Evolutionary conservation across 2,329 filamentous ascomycete species (phyloP).

Genomic region (Fusarium fracticaudum): DNA sequence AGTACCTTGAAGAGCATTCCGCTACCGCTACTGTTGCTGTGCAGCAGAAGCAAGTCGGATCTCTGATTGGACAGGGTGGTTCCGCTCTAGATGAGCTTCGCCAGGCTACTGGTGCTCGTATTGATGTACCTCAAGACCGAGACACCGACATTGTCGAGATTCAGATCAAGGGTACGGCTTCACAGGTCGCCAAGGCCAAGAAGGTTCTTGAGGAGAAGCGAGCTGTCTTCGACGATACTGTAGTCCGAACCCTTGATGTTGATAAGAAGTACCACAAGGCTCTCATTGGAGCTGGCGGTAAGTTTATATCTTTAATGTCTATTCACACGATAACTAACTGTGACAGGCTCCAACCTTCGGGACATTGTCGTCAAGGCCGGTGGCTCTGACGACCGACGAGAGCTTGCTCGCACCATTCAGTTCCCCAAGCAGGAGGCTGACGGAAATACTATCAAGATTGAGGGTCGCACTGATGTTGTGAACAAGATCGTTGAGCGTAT

Average conservation of each 20-base stretch:
- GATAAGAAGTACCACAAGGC: slow-evolving; percentile 93
- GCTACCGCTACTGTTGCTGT: slow-evolving; percentile 82
- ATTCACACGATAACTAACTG: slow-evolving; percentile 43
- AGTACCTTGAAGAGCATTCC: slow-evolving; percentile 91
- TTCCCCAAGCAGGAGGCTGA: slow-evolving; percentile 91
- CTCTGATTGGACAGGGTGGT: slow-evolving; percentile 89
- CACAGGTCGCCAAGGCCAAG: slow-evolving; percentile 90
- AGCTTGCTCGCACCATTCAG: slow-evolving; percentile 88
- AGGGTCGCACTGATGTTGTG: slow-evolving; percentile 84
- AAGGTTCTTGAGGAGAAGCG: slow-evolving; percentile 89
- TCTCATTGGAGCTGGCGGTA: slow-evolving; percentile 89
- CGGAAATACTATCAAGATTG: slow-evolving; percentile 85
- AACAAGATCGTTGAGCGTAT: slow-evolving; percentile 89
- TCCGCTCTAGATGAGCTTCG: slow-evolving; percentile 91
- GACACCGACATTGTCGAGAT: slow-evolving; percentile 85
- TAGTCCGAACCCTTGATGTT: slow-evolving; percentile 85
- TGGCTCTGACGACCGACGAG: slow-evolving; percentile 85
- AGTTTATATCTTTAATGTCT: slow-evolving; percentile 47
- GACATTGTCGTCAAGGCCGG: slow-evolving; percentile 89
- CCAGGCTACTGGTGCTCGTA: slow-evolving; percentile 83
- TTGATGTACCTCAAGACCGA: slow-evolving; percentile 87
- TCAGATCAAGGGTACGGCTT: slow-evolving; percentile 89
- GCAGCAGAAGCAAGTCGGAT: slow-evolving; percentile 91
- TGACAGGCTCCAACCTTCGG: slow-evolving; percentile 81
- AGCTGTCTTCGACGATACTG: slow-evolving; percentile 88